Evolutionary conservation across 2,329 filamentous ascomycete species (phyloP).

Genomic region (Colletotrichum sidae): DNA sequence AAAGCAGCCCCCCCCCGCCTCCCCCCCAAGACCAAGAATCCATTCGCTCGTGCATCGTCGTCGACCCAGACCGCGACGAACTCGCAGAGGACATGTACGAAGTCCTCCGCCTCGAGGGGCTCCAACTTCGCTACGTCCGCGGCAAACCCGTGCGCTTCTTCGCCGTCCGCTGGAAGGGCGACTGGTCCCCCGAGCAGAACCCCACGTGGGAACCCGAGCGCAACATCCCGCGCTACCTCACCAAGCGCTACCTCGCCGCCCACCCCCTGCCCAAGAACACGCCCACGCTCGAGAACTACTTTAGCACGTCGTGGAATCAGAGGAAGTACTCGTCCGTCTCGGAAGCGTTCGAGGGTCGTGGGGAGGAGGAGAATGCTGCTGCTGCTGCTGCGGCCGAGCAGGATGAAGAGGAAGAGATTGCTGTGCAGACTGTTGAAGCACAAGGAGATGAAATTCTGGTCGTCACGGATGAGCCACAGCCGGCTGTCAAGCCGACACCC

Average conservation of each 20-base stretch:
- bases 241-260: slow-evolving; percentile 55
- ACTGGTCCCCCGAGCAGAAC: slow-evolving; percentile 68
- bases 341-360: slow-evolving; percentile 45
- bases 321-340: slow-evolving; percentile 49
- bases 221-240: slow-evolving; percentile 57
- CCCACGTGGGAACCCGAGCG: slow-evolving; percentile 69
- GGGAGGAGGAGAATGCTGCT: slow-evolving; percentile 27
- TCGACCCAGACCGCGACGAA: slow-evolving; percentile 34
- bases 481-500: slow-evolving; percentile 13
- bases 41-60: slow-evolving; percentile 13
- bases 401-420: slow-evolving; percentile 24
- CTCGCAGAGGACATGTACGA: slow-evolving; percentile 50
- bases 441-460: slow-evolving; percentile 44
- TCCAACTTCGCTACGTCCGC: slow-evolving; percentile 51
- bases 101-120: slow-evolving; percentile 58
- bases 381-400: slow-evolving; percentile 42
- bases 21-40: background rate
- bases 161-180: slow-evolving; percentile 66
- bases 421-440: slow-evolving; percentile 41
- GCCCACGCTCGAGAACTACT: slow-evolving; percentile 11
- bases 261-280: slow-evolving; percentile 32
- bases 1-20: slow-evolving; percentile 1
- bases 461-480: slow-evolving; percentile 42
- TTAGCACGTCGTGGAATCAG: slow-evolving; percentile 27
- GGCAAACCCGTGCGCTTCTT: slow-evolving; percentile 56